phyloP scores from a whole-genome alignment of 306 rosid species.

The Dalbergia oliveri region DNA sequence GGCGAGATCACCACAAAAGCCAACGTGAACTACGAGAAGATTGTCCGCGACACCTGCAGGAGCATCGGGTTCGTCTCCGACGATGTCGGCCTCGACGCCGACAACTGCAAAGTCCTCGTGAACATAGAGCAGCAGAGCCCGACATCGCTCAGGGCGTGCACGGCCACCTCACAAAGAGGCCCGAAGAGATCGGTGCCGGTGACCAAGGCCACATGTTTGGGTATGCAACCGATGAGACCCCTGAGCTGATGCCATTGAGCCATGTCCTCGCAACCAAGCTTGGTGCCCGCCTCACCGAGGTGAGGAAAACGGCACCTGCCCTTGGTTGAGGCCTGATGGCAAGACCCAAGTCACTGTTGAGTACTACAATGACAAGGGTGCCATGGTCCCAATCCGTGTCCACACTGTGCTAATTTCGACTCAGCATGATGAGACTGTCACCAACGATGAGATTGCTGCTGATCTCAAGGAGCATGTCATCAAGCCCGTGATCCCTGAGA shows the following conservation, averaged over 20 bases:
- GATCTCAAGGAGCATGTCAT: slow-evolving; percentile 59
- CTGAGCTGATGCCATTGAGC: slow-evolving; percentile 58
- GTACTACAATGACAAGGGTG: slow-evolving; percentile 59
- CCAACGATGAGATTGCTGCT: slow-evolving; percentile 56
- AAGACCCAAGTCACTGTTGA: slow-evolving; percentile 61
- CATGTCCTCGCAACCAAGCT: slow-evolving; percentile 63
- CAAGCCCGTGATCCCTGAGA: slow-evolving; percentile 60
- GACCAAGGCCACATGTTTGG: slow-evolving; percentile 64
- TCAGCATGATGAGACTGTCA: slow-evolving; percentile 61
- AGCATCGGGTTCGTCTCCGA: slow-evolving; percentile 58
- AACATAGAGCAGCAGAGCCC: slow-evolving; percentile 62
- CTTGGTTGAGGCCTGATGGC: slow-evolving; percentile 63
- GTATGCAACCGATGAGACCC: slow-evolving; percentile 58
- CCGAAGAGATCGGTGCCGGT: slow-evolving; percentile 58
- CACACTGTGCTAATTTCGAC: slow-evolving; percentile 59
- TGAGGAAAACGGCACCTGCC: slow-evolving; percentile 56
- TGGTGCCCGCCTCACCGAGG: slow-evolving; percentile 55
- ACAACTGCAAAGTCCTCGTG: slow-evolving; percentile 57
- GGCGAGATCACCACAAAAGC: slow-evolving; percentile 63
- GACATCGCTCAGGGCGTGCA: slow-evolving; percentile 61
- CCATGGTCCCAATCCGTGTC: slow-evolving; percentile 57
- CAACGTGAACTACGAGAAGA: slow-evolving; percentile 56
- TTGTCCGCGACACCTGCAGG: slow-evolving; percentile 55
- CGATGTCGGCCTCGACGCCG: slow-evolving; percentile 62
- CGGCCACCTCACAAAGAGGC: slow-evolving; percentile 53